Evolutionary conservation across 2,329 filamentous ascomycete species (phyloP), one percentile per base, ranked within the genome.

Genomic region (Cladophialophora psammophila): DNA sequence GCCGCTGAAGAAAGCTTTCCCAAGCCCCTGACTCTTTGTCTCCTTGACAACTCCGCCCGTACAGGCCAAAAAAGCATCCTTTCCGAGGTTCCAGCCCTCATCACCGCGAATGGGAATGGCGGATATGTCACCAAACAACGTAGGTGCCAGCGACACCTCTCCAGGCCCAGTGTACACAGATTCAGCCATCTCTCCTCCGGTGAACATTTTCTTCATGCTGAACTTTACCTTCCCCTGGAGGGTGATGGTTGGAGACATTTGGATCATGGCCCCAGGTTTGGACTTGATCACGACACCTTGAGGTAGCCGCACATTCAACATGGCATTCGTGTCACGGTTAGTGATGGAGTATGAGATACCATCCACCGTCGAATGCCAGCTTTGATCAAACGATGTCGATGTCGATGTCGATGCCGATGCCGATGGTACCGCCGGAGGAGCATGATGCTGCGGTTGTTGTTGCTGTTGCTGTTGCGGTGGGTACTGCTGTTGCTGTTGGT

Each of bases 1-100:
- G 3, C 69, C 69, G 54, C 65, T 68, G 67, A 71, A 71, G n/a
- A 71, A 45, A 5, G 69, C 66, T 31, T 71, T 71, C n/a, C 69
- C 66, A 20, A 71, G 12, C 15, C 69, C 66, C 55, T 71, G 69
- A 26, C 42, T 65, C 61, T 71, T 69, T 13, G 42, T 55, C 13
- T 71, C 60, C 52, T 61, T 69, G 13, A 60, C 36, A 4, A 71
- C 69, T 38, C 54, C 69, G 18, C 10, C 38, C 6, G 69, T 71
- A n/a, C 45, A 64, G 8, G 66, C 69, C 52, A 71, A 50, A 38
- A 61, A 71, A 10, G 66, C 63, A 32, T 71, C 69, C 34, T 69
- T 71, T 13, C 69, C 66, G 10, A 71, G 54, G 31, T 61, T 63
- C 69, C 69, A 71, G 15, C 40, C 48, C 35, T 63, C 42, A 35